A percentile compares a stretch with the other conserved stretches of the same genome.
Conservation (phyloP, 306 rosid genomes). For the Abrus precatorius region DNA sequence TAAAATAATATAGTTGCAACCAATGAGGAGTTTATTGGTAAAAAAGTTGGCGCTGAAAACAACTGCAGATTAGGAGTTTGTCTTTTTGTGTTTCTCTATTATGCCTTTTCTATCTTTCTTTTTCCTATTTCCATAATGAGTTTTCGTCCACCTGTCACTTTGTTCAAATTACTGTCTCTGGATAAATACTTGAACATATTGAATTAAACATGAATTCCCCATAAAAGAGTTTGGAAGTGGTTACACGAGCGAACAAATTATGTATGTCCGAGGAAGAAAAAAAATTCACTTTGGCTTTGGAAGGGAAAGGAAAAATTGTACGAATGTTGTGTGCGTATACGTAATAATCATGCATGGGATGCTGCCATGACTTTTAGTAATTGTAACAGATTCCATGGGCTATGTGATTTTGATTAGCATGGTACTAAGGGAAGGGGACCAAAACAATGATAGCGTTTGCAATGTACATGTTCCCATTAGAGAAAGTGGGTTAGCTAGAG, state of each 20-base stretch:
- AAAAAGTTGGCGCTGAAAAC: constrained; percentile 58
- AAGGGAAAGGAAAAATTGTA: constrained; percentile 44
- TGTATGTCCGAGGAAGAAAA: not conserved
- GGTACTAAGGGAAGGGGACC: constrained; percentile 66
- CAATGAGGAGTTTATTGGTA: constrained; percentile 50
- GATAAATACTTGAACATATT: constrained; percentile 24
- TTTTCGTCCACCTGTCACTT: constrained; percentile 36
- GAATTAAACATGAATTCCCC: constrained; percentile 12
- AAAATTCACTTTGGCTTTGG: not conserved
- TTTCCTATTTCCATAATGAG: constrained; percentile 46
- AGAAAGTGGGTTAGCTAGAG: constrained; percentile 70
- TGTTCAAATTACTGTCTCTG: constrained; percentile 3
- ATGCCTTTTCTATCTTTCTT: constrained; percentile 12
- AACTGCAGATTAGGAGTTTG: constrained; percentile 57
- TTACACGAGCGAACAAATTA: not conserved
- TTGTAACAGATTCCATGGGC: constrained; percentile 50
- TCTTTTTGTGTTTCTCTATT: constrained; percentile 50
- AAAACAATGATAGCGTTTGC: constrained; percentile 63
- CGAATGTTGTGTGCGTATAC: constrained; percentile 61
- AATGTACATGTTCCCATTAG: constrained; percentile 70
- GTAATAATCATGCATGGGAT: constrained; percentile 92
- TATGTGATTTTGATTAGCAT: constrained; percentile 57
- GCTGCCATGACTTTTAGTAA: constrained; percentile 55
- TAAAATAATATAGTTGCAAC: constrained; percentile 39
- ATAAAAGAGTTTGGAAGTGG: not conserved